Evolutionary conservation across 306 rosid genomes (phyloP).

Genomic region (Cicer judaicum): DNA sequence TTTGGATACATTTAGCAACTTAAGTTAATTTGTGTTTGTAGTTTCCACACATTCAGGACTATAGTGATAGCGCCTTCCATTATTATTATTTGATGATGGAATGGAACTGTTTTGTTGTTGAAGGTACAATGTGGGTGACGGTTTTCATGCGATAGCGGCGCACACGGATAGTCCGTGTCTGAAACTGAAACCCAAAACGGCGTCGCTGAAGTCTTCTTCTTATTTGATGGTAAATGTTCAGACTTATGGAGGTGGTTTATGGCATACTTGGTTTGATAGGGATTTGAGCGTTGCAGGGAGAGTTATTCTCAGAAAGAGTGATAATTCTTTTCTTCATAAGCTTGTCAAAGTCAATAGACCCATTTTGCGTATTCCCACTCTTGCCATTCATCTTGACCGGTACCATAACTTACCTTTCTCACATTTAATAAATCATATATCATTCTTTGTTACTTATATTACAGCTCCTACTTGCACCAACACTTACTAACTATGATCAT

Average conservation of each 20-base stretch:
- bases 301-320: slow-evolving; percentile 65
- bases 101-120: slow-evolving; percentile 30
- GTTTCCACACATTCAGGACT: not conserved
- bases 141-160: slow-evolving; percentile 91
- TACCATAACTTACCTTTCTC: slow-evolving; percentile 23
- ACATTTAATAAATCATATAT: not conserved
- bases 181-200: slow-evolving; percentile 86
- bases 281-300: slow-evolving; percentile 96
- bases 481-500: not conserved
- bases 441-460: not conserved
- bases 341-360: slow-evolving; percentile 92
- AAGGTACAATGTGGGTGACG: slow-evolving; percentile 78
- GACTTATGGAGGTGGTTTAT: slow-evolving; percentile 92
- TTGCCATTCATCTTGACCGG: slow-evolving; percentile 99
- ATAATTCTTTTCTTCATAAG: slow-evolving; percentile 66
- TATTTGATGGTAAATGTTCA: slow-evolving; percentile 85
- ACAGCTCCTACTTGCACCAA: not conserved
- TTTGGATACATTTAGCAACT: no score
- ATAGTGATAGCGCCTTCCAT: not conserved
- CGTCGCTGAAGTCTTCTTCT: slow-evolving; percentile 68
- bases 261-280: slow-evolving; percentile 99
- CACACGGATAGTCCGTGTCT: slow-evolving; percentile 97
- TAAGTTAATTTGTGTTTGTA: not conserved
- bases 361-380: slow-evolving; percentile 84
- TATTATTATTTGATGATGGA: slow-evolving; percentile 10